Evolutionary conservation across 1,139 yeast genomes (phyloP), one percentile per base, ranked within the genome.

Genomic region (Insectozyma bohioensis): DNA sequence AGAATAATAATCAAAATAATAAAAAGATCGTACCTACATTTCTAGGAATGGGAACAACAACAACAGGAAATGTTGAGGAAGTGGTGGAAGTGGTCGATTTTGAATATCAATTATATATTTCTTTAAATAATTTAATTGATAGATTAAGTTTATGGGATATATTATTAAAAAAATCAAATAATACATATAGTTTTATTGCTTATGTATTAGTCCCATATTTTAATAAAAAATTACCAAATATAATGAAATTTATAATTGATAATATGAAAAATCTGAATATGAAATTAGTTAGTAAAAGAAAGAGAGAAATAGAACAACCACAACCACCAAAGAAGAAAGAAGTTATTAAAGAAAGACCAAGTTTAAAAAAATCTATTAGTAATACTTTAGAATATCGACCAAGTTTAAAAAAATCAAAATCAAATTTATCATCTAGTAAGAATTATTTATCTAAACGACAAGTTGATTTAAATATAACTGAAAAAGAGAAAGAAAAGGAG

Each of bases 61-160:
- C 23, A 42, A 47, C 14, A 28, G 19, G n/a, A 15, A 29, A 15
- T 12, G 24, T 26, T 20, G 47, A 47, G 10, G 49, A 39, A 29
- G 30, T 43, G 4, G 35, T n/a, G 10, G 8, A 14, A 7, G n/a
- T 8, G 19, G 2, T n/a, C 2, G 25, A 28, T 11, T 28, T 15
- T n/a, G 8, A 28, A 8, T 20, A 14, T 21, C 15, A 14, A 3
- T 13, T 28, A 15, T 58, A 13, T 56, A 49, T 24, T 40, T 41
- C 2, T 48, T 48, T 78, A 26, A 74, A 72, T 39, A 52, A 72
- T 3, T 58, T 72, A 23, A 50, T 78, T 3, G 84, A 78, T 46
- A 67, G 78, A 40, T 55, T 78, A 46, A 67, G 73, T 11, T 67
- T 79, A 26, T 67, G 80, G 68, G 84, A 78, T 43, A 64, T 77